A percentile compares a stretch with the other conserved stretches of the same genome.
phyloP scores from a whole-genome alignment of 164 flowering plant genomes.

The Macadamia integrifolia region DNA sequence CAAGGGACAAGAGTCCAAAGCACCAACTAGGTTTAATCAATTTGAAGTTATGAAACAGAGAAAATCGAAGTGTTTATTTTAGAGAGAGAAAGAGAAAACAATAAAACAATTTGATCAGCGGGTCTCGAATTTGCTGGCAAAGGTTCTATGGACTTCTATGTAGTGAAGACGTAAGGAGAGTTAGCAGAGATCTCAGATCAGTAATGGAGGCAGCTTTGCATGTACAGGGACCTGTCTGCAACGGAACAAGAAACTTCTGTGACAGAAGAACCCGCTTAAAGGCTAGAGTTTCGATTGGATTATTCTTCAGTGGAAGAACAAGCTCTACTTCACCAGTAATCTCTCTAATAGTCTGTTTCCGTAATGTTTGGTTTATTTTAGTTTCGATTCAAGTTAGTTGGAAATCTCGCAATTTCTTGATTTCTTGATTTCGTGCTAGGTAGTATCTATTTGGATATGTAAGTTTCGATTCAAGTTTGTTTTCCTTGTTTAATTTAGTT shows the following conservation, averaged over 20 bases:
- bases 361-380: not conserved
- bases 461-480: not conserved
- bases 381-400: not conserved
- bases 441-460: not conserved
- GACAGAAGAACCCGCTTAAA: conserved; percentile 20
- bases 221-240: conserved; percentile 30
- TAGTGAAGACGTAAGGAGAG: no score
- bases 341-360: not conserved
- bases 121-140: no score
- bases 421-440: not conserved
- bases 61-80: no score
- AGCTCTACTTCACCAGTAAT: conserved; percentile 30
- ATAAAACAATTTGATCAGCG: no score
- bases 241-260: conserved; percentile 16
- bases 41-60: no score
- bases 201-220: conserved; percentile 43
- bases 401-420: not conserved
- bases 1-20: no score
- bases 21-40: no score
- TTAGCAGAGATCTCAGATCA: conserved; percentile 5
- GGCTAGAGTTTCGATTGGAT: conserved; percentile 41
- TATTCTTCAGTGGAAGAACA: conserved; percentile 28
- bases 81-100: no score
- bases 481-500: no score
- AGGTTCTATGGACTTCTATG: no score